These are phyloP conservation scores for Lactarius tabidus DNA, from an alignment of 768 basidiomycete genomes.

Conservation along the genomic window DNA sequence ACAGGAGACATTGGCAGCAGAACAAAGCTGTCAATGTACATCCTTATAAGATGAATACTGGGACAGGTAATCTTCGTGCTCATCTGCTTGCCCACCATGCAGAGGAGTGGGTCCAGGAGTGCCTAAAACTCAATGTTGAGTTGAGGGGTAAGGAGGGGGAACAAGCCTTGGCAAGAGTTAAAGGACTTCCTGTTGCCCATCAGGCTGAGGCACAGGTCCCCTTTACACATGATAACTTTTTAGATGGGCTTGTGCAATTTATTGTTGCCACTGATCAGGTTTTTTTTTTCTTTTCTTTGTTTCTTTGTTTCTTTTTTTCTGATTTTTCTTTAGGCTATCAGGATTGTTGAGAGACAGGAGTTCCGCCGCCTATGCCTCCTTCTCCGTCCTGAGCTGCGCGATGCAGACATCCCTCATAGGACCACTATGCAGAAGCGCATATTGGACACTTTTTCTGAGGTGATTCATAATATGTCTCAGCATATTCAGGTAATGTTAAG, in stretches of 20 bases:
- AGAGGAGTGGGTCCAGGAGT: neutral
- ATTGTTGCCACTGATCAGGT: conserved; percentile 4
- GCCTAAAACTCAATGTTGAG: neutral
- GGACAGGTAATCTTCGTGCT: neutral
- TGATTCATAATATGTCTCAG: neutral
- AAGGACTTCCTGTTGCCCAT: neutral
- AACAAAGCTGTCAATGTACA: neutral
- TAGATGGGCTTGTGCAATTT: neutral
- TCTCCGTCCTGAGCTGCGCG: neutral
- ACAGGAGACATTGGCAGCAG: too few species aligned
- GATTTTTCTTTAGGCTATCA: neutral
- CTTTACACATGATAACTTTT: neutral
- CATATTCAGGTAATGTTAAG: conserved; percentile 1
- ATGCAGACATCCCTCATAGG: neutral
- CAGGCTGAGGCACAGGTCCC: neutral
- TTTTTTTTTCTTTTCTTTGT: neutral
- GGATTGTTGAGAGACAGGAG: neutral
- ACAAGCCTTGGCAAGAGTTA: neutral
- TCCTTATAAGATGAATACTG: too few species aligned
- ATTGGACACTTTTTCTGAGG: neutral
- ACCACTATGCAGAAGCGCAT: neutral
- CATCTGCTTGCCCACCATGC: neutral
- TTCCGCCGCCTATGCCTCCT: neutral
- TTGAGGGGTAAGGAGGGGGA: neutral
- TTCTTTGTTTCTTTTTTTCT: neutral